These are phyloP conservation scores for Daldinia childiae DNA, from an alignment of 495 filamentous ascomycete genomes.

Conservation along the genomic window DNA sequence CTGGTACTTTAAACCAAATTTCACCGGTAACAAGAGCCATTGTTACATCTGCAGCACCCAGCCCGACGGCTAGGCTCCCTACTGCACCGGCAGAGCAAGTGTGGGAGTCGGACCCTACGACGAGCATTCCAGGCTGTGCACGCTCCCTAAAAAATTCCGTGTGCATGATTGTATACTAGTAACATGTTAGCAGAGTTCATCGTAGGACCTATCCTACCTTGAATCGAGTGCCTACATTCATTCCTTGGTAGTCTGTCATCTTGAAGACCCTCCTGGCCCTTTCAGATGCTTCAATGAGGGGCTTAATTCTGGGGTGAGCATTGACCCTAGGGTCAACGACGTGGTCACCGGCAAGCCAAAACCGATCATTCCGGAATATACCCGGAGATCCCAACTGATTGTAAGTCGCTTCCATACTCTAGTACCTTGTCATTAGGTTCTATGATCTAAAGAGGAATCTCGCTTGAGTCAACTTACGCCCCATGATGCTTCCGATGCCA, in stretches of 20 bases:
- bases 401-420: neutral
- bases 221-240: neutral
- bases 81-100: neutral
- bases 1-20: constrained; percentile 1
- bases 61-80: neutral
- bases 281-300: neutral
- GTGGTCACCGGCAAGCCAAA: constrained; percentile 2
- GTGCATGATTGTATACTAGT: neutral
- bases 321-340: neutral
- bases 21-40: neutral
- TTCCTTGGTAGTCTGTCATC: neutral
- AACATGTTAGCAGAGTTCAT: neutral
- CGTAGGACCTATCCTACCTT: neutral
- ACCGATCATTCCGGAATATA: neutral
- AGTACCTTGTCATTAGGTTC: neutral
- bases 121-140: neutral
- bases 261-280: neutral
- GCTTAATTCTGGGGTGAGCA: neutral
- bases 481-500: neutral
- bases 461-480: neutral
- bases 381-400: neutral
- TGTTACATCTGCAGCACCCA: neutral
- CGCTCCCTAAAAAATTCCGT: neutral
- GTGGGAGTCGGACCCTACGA: neutral
- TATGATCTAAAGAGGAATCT: neutral